Base-by-base conservation (phyloP, 2,329 filamentous ascomycete genomes). In the Diaporthe humulicola region DNA sequence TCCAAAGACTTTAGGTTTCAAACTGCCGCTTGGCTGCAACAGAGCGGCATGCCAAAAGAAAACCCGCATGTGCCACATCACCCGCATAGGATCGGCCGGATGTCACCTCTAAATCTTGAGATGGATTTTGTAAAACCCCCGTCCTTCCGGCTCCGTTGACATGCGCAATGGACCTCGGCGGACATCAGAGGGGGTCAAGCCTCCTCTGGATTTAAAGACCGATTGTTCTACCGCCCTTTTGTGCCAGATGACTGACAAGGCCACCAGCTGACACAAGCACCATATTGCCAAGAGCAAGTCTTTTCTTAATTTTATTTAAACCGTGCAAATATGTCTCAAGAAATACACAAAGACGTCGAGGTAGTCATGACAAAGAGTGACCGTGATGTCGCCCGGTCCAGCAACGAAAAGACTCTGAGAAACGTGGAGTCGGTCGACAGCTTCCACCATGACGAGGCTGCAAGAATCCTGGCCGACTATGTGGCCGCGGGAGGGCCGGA, bases 401-500 rank as follows among this genome's bases (percentile, higher is more conserved):
- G 64, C 48, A 54, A 38, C 33, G 64, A 67, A 40, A 67, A 54
- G 48, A 69, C 33, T 12, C 48, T 69, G 10, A 54, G 64, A 6
- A 40, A 40, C 28, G 48, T 17, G 12, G 64, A 38, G 3, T 67
- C 64, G 5, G 10, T 67, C 22, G 64, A 69, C 48, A 69, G 48
- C 33, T 54, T 69, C n/a, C 64, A 69, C 33, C 64, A 69, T 9
- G 64, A 69, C 5, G 64, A 54, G 45, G 64, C 64, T 22, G 64
- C 64, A n/a, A 40, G 12, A 22, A 28, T 69, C 9, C 2, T 69
- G 8, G 64, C 33, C 33, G 64, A 69, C 14, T 69, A 69, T 40
- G 48, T 69, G 3, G 33, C 64, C 1, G 48, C 64, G 3, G 64
- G 64, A 14, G 64, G 64, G 3, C 33, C 48, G 2, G 48, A 69